Base-by-base conservation (phyloP, 2,329 filamentous ascomycete species). In the Stemphylium lycopersici region DNA sequence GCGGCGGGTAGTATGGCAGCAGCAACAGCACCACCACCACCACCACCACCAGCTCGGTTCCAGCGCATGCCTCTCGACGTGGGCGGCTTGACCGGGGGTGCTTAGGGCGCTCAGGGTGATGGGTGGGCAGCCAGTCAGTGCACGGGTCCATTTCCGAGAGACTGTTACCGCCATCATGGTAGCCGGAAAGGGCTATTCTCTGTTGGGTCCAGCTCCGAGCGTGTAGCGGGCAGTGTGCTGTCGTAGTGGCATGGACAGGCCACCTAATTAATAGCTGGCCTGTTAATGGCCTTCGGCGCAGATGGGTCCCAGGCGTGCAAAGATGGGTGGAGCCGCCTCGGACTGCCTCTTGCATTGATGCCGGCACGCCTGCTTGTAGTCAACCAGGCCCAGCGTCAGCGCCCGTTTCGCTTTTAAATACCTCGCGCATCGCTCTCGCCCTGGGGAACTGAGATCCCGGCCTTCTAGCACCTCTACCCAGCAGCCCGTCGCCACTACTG, bases 321-420 rank as follows among this genome's bases (percentile, higher is more conserved):
- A 55, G 47, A 52, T 47, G 48, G 48, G 63, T 66, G 63, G 63
- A 65, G 49, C 61, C 61, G 61, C 57, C 56, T 49, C 48, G 50
- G 52, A 52, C 49, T 59, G 52, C 56, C 52, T 55, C 48, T 55
- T 52, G 48, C 44, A 46, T 50, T 54, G 48, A 48, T 54, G 52
- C 55, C 52, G 55, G 58, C 40, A 56, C 52, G 46, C 48, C 48
- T 57, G 47, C 43, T 31, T 50, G 55, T 58, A 53, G 55, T 50
- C 51, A 48, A 56, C 55, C 54, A 50, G 55, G 24, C 49, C 54
- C 47, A 61, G 60, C 59, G 61, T 56, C 60, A 61, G 64, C 59
- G 38, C 52, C 41, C 56, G 62, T 47, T 50, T 52, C 51, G 55
- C 54, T 63, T 58, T 70, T 66, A 68, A 67, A 68, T 67, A 66